Evolutionary conservation across 108 stramenopile species (phyloP).

Genomic region (Cylindrotheca closterium): DNA sequence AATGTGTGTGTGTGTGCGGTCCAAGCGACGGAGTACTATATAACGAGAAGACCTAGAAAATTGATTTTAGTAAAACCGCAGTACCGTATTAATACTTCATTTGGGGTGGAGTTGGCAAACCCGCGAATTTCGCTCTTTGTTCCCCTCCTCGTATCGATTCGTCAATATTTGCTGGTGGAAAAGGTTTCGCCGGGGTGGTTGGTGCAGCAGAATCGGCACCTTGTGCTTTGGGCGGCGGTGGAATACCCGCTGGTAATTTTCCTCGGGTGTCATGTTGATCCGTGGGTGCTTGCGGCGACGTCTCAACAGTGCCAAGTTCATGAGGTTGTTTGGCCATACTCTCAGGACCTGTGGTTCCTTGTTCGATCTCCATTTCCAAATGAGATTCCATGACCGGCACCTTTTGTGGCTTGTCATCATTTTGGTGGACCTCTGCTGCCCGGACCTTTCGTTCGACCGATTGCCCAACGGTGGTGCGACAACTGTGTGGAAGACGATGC

Average conservation of each 20-base stretch:
- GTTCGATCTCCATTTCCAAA: conserved; percentile 76
- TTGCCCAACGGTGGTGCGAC: conserved; percentile 60
- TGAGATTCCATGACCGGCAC: conserved; percentile 55
- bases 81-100: conserved; percentile 25
- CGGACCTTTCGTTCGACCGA: conserved; percentile 72
- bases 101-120: conserved; percentile 6
- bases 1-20: too few relatives aligned
- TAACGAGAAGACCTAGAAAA: too few relatives aligned
- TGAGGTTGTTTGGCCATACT: conserved; percentile 23
- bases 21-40: too few relatives aligned
- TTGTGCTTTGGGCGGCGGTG: background rate
- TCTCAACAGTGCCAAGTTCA: conserved; percentile 11
- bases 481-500: conserved; percentile 78
- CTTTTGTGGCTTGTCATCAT: conserved; percentile 1
- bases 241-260: background rate
- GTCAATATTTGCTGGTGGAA: too few relatives aligned
- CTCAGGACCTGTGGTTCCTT: conserved; percentile 7
- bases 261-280: background rate
- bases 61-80: too few relatives aligned
- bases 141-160: too few relatives aligned
- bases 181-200: background rate
- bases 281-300: background rate
- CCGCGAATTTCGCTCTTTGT: background rate
- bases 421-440: conserved; percentile 23
- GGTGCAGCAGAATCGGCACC: background rate